Evolutionary conservation across 176 grass and related monocot genomes (phyloP).

Genomic region (Phoenix dactylifera): DNA sequence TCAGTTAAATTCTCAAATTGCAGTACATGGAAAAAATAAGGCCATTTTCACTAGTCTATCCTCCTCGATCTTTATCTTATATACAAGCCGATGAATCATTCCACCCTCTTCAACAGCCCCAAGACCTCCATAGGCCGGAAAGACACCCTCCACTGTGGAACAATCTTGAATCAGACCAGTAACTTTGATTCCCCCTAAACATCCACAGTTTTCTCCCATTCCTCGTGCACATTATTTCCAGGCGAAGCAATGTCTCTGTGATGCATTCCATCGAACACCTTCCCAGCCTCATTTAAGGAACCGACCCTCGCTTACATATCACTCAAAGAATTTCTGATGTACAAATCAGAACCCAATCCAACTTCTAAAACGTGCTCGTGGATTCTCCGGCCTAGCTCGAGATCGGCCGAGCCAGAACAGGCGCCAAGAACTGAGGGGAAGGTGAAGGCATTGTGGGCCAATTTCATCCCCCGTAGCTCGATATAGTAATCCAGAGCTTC

Average conservation of each 20-base stretch:
- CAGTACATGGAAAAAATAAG: slow-evolving; percentile 1
- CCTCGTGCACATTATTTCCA: background rate
- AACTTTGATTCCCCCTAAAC: background rate
- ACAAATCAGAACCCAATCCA: background rate
- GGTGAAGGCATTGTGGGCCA: background rate
- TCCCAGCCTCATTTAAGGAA: background rate
- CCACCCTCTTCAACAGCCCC: background rate
- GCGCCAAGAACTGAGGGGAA: background rate
- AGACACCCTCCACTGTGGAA: background rate
- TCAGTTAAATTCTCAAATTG: slow-evolving; percentile 2
- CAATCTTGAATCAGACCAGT: background rate
- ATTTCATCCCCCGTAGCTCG: background rate
- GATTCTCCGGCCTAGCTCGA: background rate
- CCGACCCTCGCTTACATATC: background rate
- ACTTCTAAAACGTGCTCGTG: background rate
- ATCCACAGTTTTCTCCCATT: too few relatives aligned
- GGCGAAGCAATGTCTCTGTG: background rate
- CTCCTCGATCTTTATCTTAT: background rate
- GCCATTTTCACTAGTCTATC: background rate
- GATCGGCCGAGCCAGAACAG: background rate
- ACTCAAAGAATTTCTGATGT: background rate
- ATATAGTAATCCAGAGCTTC: background rate
- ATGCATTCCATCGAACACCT: background rate
- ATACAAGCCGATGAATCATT: background rate
- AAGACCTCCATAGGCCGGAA: background rate